A percentile compares a stretch with the other conserved stretches of the same genome.
phyloP scores from a whole-genome alignment of 2,329 filamentous ascomycete species.

The Monosporascus sp. region DNA sequence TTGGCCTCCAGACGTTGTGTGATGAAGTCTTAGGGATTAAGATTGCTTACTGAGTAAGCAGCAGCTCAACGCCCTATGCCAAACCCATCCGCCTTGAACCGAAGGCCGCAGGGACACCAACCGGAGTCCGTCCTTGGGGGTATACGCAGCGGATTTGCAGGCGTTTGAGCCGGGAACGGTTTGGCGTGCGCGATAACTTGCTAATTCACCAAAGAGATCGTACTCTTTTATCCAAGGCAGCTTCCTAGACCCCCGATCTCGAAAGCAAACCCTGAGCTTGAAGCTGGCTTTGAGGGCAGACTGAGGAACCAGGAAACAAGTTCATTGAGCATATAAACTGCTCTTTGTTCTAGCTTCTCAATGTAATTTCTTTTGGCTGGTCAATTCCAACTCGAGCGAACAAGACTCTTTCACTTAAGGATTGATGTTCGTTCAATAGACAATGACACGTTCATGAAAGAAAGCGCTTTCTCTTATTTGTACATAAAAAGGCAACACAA shows the following conservation, averaged over 20 bases:
- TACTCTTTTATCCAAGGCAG: neutral
- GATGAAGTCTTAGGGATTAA: neutral
- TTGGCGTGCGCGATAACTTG: neutral
- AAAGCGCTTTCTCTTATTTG: neutral
- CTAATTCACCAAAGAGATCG: neutral
- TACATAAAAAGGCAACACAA: neutral
- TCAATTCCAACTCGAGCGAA: too few species aligned
- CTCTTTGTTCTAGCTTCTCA: neutral
- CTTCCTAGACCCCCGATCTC: neutral
- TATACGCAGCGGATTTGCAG: constrained; percentile 10
- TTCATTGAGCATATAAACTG: neutral
- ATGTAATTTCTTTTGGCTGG: too few species aligned
- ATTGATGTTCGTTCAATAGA: too few species aligned
- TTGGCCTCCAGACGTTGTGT: neutral
- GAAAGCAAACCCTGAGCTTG: neutral
- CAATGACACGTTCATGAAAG: too few species aligned
- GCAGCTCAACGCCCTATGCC: constrained; percentile 17
- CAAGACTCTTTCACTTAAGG: too few species aligned
- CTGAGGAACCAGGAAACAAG: neutral
- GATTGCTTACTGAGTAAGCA: constrained; percentile 8
- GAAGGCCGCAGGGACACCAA: constrained; percentile 9
- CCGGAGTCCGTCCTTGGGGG: constrained; percentile 9
- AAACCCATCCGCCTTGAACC: constrained; percentile 10
- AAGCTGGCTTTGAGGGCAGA: neutral
- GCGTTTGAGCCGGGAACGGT: constrained; percentile 1